phyloP scores from a whole-genome alignment of 371 early-diverging fungal genomes.

The Rhizopus delemar region DNA sequence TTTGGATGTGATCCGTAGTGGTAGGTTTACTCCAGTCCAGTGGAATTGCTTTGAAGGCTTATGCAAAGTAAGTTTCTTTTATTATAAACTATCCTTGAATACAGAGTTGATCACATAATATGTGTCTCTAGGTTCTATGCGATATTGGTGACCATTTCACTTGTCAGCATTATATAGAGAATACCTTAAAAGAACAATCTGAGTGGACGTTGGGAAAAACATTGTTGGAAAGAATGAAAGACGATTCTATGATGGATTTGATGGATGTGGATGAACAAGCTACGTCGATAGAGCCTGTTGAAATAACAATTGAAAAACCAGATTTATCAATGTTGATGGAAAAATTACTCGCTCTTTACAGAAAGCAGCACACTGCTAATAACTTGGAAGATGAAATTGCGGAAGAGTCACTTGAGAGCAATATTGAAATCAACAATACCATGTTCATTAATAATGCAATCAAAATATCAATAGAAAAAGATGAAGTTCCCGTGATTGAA shows the following conservation, averaged over 20 bases:
- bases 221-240: conserved; percentile 1
- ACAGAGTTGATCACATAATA: no score
- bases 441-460: conserved; percentile 7
- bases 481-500: neutral
- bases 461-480: conserved; percentile 10
- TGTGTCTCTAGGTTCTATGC: conserved; percentile 44
- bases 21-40: conserved; percentile 42
- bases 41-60: conserved; percentile 62
- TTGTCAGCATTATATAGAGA: neutral
- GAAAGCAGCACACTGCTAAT: neutral
- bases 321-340: conserved; percentile 8
- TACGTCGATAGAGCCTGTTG: neutral
- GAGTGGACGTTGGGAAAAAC: neutral
- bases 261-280: neutral
- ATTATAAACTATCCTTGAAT: neutral
- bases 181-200: neutral
- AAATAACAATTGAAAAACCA: conserved; percentile 9
- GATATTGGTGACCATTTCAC: conserved; percentile 55
- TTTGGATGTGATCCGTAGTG: conserved; percentile 8
- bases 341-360: neutral
- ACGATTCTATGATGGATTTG: neutral
- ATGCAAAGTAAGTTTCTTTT: conserved; percentile 42
- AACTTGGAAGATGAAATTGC: neutral
- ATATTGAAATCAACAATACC: neutral
- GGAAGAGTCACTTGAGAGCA: no score